Evolutionary conservation across 768 basidiomycete species (phyloP).

Genomic region (Podaxis mareebaensis): DNA sequence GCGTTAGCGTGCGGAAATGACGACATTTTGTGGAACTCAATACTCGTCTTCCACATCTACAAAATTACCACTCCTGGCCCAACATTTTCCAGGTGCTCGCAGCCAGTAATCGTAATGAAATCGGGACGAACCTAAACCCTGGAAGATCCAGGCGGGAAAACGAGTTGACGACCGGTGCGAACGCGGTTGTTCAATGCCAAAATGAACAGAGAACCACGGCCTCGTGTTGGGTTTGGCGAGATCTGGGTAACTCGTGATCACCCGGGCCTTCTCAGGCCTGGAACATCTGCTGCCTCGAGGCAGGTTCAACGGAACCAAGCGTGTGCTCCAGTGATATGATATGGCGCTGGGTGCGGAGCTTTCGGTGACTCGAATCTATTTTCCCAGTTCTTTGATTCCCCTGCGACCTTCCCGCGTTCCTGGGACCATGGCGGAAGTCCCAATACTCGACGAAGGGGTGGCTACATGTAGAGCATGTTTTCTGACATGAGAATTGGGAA

Average conservation of each 20-base stretch:
- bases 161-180: background rate
- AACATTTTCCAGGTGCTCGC: background rate
- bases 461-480: background rate
- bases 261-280: constrained; percentile 8
- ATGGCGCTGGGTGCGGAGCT: background rate
- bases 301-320: background rate
- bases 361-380: background rate
- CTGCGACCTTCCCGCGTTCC: too few species aligned
- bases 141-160: background rate
- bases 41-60: background rate
- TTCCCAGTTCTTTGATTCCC: background rate
- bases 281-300: constrained; percentile 7
- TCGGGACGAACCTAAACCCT: background rate
- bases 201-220: background rate
- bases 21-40: background rate
- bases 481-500: background rate
- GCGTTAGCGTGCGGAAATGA: background rate
- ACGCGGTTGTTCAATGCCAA: background rate
- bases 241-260: constrained; percentile 12
- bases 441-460: too few species aligned
- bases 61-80: background rate
- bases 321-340: constrained; percentile 4
- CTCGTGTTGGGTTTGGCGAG: constrained; percentile 9
- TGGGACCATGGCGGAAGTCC: too few species aligned
- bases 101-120: background rate